These are phyloP conservation scores for Sclerotinia spermophila DNA, from an alignment of 2,329 filamentous ascomycete genomes.

Conservation along the genomic window DNA sequence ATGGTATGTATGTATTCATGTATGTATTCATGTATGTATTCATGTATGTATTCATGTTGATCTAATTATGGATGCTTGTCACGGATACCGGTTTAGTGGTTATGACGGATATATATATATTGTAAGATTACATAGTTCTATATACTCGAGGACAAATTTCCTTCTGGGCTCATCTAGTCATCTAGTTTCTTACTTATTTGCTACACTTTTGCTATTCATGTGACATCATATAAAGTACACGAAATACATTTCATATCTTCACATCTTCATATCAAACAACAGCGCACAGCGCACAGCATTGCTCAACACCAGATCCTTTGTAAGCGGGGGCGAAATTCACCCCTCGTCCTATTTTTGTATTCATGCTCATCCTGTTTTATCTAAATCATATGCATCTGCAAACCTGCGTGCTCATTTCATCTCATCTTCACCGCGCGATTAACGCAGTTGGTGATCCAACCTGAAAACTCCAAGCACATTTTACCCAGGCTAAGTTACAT, in stretches of 20 bases:
- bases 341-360: neutral
- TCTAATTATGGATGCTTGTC: too few species aligned
- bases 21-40: neutral
- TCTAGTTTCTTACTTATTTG: too few species aligned
- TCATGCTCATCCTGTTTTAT: neutral
- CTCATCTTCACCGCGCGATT: conserved; percentile 17
- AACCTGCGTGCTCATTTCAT: conserved; percentile 16
- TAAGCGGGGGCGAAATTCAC: neutral
- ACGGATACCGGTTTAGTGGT: too few species aligned
- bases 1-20: neutral
- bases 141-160: neutral
- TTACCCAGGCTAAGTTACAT: conserved; percentile 14
- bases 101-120: too few species aligned
- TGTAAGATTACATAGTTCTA: too few species aligned
- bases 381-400: conserved; percentile 8
- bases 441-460: conserved; percentile 16
- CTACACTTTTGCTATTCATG: neutral
- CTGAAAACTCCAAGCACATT: conserved; percentile 16
- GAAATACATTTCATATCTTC: neutral
- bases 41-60: neutral
- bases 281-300: neutral
- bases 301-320: neutral
- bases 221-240: neutral
- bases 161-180: neutral
- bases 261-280: neutral